Base-by-base conservation (phyloP, 495 filamentous ascomycete genomes). In the Penicillium ochrochloron region DNA sequence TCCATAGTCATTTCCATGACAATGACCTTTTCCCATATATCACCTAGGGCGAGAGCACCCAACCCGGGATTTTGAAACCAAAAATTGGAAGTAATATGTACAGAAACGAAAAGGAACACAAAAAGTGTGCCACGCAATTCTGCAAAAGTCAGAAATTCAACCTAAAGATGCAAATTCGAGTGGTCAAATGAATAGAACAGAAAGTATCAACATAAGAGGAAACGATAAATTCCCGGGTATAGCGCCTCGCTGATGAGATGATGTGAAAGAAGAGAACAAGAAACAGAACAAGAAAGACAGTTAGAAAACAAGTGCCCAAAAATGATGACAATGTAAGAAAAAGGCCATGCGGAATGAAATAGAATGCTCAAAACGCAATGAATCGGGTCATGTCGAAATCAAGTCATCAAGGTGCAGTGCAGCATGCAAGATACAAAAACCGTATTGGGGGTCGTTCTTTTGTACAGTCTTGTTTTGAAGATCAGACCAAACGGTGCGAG, bases 201-300 rank as follows among this genome's bases (percentile, higher is more conserved):
- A 23, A 56, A 21, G 19, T n/a, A 56, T 25, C 12, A 27, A 17
- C 34, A 41, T 14, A 11, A 15, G 12, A 31, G 55, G n/a, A 23
- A 31, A 58, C 7, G 10, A 10, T 23, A 8, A 8, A n/a, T 63
- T 71, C 70, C 73, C 67, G 75, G 75, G 76, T 78, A 78, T 77
- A 75, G 71, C 70, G 75, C 73, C 75, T 76, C 67, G 75, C 76
- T 71, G 61, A 73, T 71, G 56, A 57, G 69, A 72, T 52, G 69
- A 72, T 52, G 23, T 52, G 12, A 61, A 59, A 63, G 39, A n/a
- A 51, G 2, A 27, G 23, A 61, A 59, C 60, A 35, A n/a, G 54
- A n/a, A n/a, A n/a, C n/a, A n/a, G n/a, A 57, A 17, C 21, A 21
- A 52, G 51, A 57, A 19, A 10, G 59, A 54, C 12, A 52, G 1